Base-by-base conservation (phyloP, 306 rosid species). In the Quercus glauca region DNA sequence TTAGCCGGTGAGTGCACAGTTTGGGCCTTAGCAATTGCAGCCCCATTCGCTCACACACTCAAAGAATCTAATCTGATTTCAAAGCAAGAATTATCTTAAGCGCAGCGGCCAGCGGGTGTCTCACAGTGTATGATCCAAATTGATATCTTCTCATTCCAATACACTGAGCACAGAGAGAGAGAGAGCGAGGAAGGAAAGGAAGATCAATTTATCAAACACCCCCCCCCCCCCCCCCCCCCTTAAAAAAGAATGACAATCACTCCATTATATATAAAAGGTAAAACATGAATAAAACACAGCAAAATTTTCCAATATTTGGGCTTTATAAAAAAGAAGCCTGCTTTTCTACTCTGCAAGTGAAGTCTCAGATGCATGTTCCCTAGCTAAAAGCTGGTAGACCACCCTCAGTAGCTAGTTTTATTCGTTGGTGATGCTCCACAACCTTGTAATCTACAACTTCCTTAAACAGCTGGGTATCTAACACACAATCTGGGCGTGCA, bases 401-500 rank as follows among this genome's bases (percentile, higher is more conserved):
- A 18, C 92, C 97, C 73, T 96, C 97, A 61, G 94, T 91, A 26
- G 96, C 93, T 18, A 96, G 97, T 78, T 88, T 86, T 52, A 90
- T 80, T 73, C 99, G 90, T 78, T 96, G 98, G 70, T 87, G 92
- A 87, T 96, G 99, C 80, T 96, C 98, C 3, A 83, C 86, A 57
- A 93, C 98, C 76, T 96, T 96, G 81, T 92, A 96, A 85, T 96
- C 99, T 59, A 96, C 94, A 79, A 92, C 87, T 83, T 96, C 92
- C 76, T 17, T 73, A n/a, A 91, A 87, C 84, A 93, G 76, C 69
- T 86, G 83, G 21, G 98, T 80, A 83, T 96, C 99, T 86, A 96
- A 89, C 55, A 87, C 76, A 76, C 99, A 96, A 78, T 96, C 97
- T 15, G 94, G 92, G 43, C 89, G 91, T 14, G 96, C 94, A 71